These are phyloP conservation scores for Paulownia fortunei DNA, from an alignment of 257 asterid genomes.

Conservation along the genomic window DNA sequence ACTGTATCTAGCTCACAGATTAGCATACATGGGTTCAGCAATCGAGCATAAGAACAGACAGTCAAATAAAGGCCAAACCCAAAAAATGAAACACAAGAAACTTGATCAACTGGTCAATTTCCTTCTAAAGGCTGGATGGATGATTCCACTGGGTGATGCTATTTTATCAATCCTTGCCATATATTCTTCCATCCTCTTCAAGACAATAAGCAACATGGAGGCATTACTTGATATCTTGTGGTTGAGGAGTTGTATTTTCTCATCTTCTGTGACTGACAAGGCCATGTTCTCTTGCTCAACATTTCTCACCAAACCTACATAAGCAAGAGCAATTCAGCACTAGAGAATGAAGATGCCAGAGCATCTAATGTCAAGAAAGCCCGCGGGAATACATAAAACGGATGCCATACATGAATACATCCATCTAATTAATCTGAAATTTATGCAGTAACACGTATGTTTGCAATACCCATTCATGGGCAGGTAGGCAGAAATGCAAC, in stretches of 20 bases:
- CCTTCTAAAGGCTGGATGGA: slow-evolving; percentile 57
- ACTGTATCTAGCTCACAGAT: not conserved
- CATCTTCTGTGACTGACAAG: slow-evolving; percentile 23
- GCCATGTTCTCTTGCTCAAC: slow-evolving; percentile 24
- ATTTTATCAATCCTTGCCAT: slow-evolving; percentile 46
- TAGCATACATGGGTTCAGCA: not conserved
- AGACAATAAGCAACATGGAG: slow-evolving; percentile 35
- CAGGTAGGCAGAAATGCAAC: not conserved
- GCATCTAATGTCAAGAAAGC: not conserved
- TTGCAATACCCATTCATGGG: too few relatives aligned
- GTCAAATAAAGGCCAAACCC: not conserved
- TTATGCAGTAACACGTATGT: too few relatives aligned
- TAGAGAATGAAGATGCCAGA: too few relatives aligned
- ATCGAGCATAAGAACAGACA: too few relatives aligned
- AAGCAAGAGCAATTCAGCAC: not conserved
- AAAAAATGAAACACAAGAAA: not conserved
- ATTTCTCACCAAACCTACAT: not conserved
- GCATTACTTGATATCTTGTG: slow-evolving; percentile 56
- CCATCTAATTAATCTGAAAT: too few relatives aligned
- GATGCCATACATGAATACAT: too few relatives aligned
- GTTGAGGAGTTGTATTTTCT: slow-evolving; percentile 47
- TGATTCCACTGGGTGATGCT: slow-evolving; percentile 31
- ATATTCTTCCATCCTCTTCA: slow-evolving; percentile 55
- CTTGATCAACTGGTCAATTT: slow-evolving; percentile 36
- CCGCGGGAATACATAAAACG: not conserved